Evolutionary conservation across 768 basidiomycete species (phyloP), one percentile per base, ranked within the genome.

Genomic region (Hygrophorus pudorinus): DNA sequence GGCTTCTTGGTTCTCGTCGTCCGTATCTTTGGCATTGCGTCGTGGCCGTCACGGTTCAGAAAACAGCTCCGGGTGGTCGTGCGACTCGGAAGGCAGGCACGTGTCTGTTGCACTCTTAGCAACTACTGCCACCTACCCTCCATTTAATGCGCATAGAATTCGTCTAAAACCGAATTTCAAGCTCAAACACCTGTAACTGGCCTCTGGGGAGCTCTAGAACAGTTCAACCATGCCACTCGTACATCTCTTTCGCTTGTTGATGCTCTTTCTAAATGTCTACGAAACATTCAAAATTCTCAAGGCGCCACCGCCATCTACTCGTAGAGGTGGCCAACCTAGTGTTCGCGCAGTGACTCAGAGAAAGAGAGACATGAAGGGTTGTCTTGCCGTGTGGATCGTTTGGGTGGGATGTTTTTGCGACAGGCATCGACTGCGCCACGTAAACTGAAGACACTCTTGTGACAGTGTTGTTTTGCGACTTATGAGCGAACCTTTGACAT

Each of bases 1-100:
- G 93, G 91, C 42, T 77, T 75, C 72, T 92, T 97, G 2, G 94
- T 97, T 55, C 93, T 79, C 34, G 80, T 79, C 35, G 93, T 97
- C 56, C 77, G 78, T 60, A 97, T 93, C 66, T 86, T 94, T 30
- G 93, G 93, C 93, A 97, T 94, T 47, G 56, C 16, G 28, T 10
- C 29, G 17, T 14, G 11, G 5, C 41, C 37, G 56, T 36, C 42
- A 32, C 11, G 48, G 39, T 34, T 14, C 29, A 34, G 14, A 41
- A n/a, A 41, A 34, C 11, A 35, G 29, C 45, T 45, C n/a, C 21
- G 8, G 18, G 17, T 24, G 24, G 24, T 24, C 24, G 24, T 24
- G 24, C 24, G 24, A 24, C 3, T 3, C 4, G 24, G 24, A 3
- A 24, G 24, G 7, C 24, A 24, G 24, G 24, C 24, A 24, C 24